phyloP scores from a whole-genome alignment of 177 flowering plant species.

The Vitis hybrid region DNA sequence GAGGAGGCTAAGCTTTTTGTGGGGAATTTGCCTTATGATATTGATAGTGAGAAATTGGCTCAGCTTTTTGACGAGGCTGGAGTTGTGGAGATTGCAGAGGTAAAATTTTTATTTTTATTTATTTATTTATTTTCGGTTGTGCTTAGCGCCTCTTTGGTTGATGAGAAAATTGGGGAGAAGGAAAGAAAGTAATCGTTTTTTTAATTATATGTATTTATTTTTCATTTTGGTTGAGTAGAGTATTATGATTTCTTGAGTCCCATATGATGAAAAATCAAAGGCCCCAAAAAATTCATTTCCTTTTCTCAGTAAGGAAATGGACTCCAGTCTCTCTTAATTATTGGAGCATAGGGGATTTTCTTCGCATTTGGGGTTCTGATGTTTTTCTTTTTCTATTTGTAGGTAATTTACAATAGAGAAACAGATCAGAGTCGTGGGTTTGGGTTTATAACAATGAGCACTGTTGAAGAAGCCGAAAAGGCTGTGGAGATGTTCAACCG shows the following conservation, averaged over 20 bases:
- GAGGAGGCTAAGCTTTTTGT: conserved; percentile 70
- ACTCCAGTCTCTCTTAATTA: background rate
- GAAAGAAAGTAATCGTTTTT: too few relatives aligned
- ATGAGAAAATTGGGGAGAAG: too few relatives aligned
- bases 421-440: conserved; percentile 65
- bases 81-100: conserved; percentile 67
- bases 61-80: conserved; percentile 57
- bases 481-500: conserved; percentile 51
- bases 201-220: background rate
- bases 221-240: background rate
- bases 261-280: too few relatives aligned
- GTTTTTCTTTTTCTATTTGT: conserved; percentile 2
- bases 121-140: too few relatives aligned
- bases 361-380: background rate
- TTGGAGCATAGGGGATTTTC: background rate
- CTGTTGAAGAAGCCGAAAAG: conserved; percentile 61
- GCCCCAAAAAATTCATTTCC: too few relatives aligned
- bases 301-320: too few relatives aligned
- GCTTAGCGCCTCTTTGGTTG: too few relatives aligned
- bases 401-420: conserved; percentile 58
- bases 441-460: conserved; percentile 62
- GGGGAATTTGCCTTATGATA: conserved; percentile 61
- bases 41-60: conserved; percentile 58
- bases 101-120: conserved; percentile 7
- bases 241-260: too few relatives aligned